These are phyloP conservation scores for Protea cynaroides DNA, from an alignment of 164 flowering plant genomes.

Conservation along the genomic window DNA sequence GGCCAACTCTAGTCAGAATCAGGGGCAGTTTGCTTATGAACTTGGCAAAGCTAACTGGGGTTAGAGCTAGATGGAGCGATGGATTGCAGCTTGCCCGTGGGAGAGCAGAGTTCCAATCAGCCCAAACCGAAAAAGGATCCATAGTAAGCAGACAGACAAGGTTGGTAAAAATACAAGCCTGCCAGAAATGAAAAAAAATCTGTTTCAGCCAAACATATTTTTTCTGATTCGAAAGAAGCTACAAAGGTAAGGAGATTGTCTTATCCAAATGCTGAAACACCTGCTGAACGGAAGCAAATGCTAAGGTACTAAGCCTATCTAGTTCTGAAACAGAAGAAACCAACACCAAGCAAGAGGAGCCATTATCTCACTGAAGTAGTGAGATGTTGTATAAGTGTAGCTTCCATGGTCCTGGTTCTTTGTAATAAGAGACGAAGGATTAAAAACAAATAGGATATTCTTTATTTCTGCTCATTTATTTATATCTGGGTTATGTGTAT, in stretches of 20 bases:
- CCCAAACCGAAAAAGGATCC: conserved; percentile 43
- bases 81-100: conserved; percentile 96
- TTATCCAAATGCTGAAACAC: conserved; percentile 37
- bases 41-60: conserved; percentile 65
- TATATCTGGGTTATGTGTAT: conserved; percentile 11
- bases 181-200: conserved; percentile 16
- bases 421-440: conserved; percentile 2
- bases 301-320: conserved; percentile 15
- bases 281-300: conserved; percentile 17
- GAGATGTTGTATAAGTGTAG: neutral
- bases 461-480: neutral
- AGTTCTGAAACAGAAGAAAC: conserved; percentile 13
- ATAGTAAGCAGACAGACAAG: conserved; percentile 25
- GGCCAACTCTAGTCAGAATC: conserved; percentile 46
- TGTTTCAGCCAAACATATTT: conserved; percentile 26
- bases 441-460: neutral
- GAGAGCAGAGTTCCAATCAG: conserved; percentile 49
- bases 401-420: conserved; percentile 3
- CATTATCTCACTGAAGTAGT: conserved; percentile 1
- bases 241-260: conserved; percentile 46
- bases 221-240: conserved; percentile 37
- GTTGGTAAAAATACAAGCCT: conserved; percentile 17
- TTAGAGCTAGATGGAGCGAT: conserved; percentile 97
- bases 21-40: conserved; percentile 36
- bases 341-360: conserved; percentile 12